A percentile compares a stretch with the other conserved stretches of the same genome.
Evolutionary conservation across 768 basidiomycete genomes (phyloP).

Genomic region (Boletus rufocinnamomeus): DNA sequence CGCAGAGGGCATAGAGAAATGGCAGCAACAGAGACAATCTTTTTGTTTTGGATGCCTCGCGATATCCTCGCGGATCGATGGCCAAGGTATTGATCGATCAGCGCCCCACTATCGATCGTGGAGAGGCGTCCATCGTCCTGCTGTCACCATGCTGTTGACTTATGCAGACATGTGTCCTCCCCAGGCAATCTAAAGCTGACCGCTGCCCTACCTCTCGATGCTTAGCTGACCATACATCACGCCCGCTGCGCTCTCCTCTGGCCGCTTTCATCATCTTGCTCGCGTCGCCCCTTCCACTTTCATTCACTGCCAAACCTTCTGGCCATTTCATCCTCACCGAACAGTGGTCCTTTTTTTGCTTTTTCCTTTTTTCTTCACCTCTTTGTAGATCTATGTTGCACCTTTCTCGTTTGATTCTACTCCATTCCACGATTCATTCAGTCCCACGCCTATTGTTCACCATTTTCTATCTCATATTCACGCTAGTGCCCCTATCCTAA

Average conservation of each 20-base stretch:
- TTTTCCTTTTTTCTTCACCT: neutral
- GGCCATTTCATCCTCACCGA: neutral
- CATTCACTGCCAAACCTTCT: neutral
- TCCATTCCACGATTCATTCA: neutral
- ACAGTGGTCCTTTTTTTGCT: too few relatives aligned
- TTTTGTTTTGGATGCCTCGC: conserved; percentile 13
- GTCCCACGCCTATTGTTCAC: conserved; percentile 13
- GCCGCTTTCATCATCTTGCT: neutral
- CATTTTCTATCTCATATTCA: conserved; percentile 9
- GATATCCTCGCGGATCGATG: conserved; percentile 20
- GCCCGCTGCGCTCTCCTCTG: neutral
- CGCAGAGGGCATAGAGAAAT: neutral
- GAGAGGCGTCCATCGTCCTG: neutral
- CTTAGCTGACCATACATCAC: neutral
- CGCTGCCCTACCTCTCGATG: neutral
- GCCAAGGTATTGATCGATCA: conserved; percentile 14
- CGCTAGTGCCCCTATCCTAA: conserved; percentile 3
- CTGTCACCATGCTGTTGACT: conserved; percentile 1
- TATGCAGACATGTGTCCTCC: neutral
- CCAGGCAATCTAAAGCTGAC: neutral
- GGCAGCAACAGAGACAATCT: neutral
- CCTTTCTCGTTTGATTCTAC: neutral
- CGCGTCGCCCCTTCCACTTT: neutral
- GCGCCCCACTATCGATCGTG: conserved; percentile 1
- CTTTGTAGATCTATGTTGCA: conserved; percentile 17